These are phyloP conservation scores for Fusarium mexicanum DNA, from an alignment of 2,329 filamentous ascomycete species.

Conservation along the genomic window DNA sequence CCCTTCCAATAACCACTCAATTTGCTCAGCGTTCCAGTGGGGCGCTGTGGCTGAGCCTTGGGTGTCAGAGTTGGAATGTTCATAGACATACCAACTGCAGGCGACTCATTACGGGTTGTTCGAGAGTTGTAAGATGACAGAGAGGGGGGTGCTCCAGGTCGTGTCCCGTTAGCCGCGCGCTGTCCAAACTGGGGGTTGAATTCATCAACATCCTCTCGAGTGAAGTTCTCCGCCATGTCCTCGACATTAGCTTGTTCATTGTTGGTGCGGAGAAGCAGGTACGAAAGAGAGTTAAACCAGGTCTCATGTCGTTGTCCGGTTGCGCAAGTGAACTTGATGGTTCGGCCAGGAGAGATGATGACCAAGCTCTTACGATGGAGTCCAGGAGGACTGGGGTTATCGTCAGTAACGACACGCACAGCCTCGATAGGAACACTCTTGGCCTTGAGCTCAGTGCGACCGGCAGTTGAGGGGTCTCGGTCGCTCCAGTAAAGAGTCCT, in stretches of 20 bases:
- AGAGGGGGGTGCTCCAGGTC: conserved; percentile 68
- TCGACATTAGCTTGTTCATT: conserved; percentile 70
- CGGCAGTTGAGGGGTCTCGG: conserved; percentile 81
- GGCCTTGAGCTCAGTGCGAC: conserved; percentile 76
- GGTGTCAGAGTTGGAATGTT: conserved; percentile 67
- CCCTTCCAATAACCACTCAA: conserved; percentile 69
- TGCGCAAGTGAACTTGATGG: conserved; percentile 92
- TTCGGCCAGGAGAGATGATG: conserved; percentile 86
- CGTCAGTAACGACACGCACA: conserved; percentile 89
- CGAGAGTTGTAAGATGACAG: conserved; percentile 84
- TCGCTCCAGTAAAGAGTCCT: conserved; percentile 97
- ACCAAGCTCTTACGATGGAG: conserved; percentile 94
- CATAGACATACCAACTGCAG: conserved; percentile 60
- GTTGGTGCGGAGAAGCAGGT: conserved; percentile 82
- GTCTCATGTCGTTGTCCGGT: conserved; percentile 96
- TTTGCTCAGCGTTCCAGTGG: conserved; percentile 62
- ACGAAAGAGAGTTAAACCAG: conserved; percentile 97
- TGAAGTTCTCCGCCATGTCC: conserved; percentile 66
- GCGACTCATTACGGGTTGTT: conserved; percentile 73
- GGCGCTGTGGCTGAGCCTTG: conserved; percentile 52
- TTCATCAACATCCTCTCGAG: conserved; percentile 74
- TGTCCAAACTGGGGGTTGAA: conserved; percentile 76
- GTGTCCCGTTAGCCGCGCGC: conserved; percentile 50
- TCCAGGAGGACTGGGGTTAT: conserved; percentile 94
- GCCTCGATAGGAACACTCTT: conserved; percentile 97